phyloP scores from a whole-genome alignment of 371 early-diverging fungal genomes.

The Apophysomyces sp. region DNA sequence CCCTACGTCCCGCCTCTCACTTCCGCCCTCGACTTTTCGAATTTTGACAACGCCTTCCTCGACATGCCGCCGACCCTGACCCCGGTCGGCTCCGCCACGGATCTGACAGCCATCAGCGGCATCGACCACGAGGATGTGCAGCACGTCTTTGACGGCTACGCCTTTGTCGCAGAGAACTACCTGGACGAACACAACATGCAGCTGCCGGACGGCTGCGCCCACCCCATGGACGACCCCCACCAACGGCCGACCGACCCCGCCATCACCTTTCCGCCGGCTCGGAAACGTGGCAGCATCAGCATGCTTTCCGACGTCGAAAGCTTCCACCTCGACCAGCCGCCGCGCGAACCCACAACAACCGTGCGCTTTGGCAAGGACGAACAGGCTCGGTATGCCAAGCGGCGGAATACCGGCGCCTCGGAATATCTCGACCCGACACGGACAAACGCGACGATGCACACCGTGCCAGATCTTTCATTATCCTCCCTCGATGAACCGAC shows the following conservation, averaged over 20 bases:
- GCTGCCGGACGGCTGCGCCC: neutral
- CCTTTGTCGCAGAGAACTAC: slow-evolving; percentile 39
- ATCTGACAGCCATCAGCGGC: slow-evolving; percentile 21
- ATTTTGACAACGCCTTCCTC: slow-evolving; percentile 65
- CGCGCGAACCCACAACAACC: neutral
- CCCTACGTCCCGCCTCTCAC: slow-evolving; percentile 53
- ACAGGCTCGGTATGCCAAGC: slow-evolving; percentile 28
- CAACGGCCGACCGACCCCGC: neutral
- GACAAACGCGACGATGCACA: neutral
- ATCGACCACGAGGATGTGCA: slow-evolving; percentile 42
- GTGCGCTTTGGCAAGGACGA: slow-evolving; percentile 13
- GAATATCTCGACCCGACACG: slow-evolving; percentile 11
- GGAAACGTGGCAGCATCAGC: slow-evolving; percentile 46
- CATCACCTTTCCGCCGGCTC: slow-evolving; percentile 13
- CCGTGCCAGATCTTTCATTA: slow-evolving; percentile 10
- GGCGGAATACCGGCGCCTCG: slow-evolving; percentile 33
- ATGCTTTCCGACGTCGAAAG: slow-evolving; percentile 44
- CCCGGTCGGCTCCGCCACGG: slow-evolving; percentile 38
- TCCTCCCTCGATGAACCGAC: slow-evolving; percentile 6
- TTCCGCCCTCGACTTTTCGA: slow-evolving; percentile 60
- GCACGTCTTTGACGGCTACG: slow-evolving; percentile 59
- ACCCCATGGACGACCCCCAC: neutral
- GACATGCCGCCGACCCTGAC: slow-evolving; percentile 57
- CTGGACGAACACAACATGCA: slow-evolving; percentile 2
- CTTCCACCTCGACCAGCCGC: slow-evolving; percentile 20